phyloP scores from a whole-genome alignment of 2,329 filamentous ascomycete genomes.

The Grosmannia penicillata region DNA sequence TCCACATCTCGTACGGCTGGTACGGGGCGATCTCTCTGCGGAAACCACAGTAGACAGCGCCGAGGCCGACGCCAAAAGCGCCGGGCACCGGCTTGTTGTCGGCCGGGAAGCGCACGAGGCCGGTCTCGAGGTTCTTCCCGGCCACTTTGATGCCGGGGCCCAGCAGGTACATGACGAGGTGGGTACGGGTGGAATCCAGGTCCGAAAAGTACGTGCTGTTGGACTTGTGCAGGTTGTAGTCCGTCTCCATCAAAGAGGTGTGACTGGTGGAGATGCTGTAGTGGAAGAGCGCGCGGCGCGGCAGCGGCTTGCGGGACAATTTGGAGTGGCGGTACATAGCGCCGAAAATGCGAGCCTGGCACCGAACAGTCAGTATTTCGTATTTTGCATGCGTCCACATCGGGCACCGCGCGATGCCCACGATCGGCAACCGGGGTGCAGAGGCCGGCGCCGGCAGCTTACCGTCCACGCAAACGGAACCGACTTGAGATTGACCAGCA shows the following conservation, averaged over 20 bases:
- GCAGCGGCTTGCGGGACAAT: slow-evolving; percentile 12
- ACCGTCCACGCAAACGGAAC: slow-evolving; percentile 66
- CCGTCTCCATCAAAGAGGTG: slow-evolving; percentile 20
- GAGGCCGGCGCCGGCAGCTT: slow-evolving; percentile 16
- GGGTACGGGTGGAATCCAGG: slow-evolving; percentile 69
- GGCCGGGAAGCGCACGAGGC: slow-evolving; percentile 30
- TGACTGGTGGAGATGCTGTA: slow-evolving; percentile 17
- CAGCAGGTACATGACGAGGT: slow-evolving; percentile 58
- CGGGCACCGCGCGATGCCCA: too few species aligned
- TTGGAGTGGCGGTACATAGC: slow-evolving; percentile 18
- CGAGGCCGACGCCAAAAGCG: slow-evolving; percentile 49
- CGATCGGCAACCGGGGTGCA: too few species aligned
- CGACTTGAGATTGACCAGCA: slow-evolving; percentile 56
- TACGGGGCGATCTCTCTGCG: slow-evolving; percentile 58
- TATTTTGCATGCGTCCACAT: too few species aligned
- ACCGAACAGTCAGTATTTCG: too few species aligned
- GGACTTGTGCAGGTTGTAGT: slow-evolving; percentile 26
- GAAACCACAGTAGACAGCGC: slow-evolving; percentile 60
- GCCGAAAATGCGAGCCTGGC: slow-evolving; percentile 20
- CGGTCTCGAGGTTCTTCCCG: slow-evolving; percentile 30
- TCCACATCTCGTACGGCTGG: slow-evolving; percentile 59
- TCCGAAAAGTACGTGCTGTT: slow-evolving; percentile 69
- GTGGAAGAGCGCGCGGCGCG: slow-evolving; percentile 20
- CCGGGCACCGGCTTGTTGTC: slow-evolving; percentile 31
- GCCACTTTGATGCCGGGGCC: slow-evolving; percentile 40